Evolutionary conservation across 2,329 filamentous ascomycete genomes (phyloP), one percentile per base, ranked within the genome.

Genomic region (Diplodia corticola): DNA sequence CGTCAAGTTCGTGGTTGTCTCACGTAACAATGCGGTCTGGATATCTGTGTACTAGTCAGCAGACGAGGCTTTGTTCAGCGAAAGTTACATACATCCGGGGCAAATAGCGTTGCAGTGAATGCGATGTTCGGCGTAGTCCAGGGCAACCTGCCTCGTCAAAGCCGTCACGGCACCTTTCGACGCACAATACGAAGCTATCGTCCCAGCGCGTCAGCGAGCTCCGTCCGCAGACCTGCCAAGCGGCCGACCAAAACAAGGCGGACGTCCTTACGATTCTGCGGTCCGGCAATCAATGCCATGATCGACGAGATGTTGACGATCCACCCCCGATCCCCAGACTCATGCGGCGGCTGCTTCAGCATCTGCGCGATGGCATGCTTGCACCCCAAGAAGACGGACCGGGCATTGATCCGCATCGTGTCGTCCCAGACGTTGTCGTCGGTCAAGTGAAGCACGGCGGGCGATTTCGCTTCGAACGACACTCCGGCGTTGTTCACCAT

Each of bases 261-360:
- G 22, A 26, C 10, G 4, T 33, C 28, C 55, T 60, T 60, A 60
- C 55, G 55, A 22, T 60, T 50, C 37, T 53, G 65, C 73, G 69
- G 68, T 7, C 71, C 73, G 7, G 70, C 67, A 68, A 70, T 73
- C 1, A 60, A 9, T n/a, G 17, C 55, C 55, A 82, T 75, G 20
- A 85, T 63, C 9, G 83, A 84, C 53, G 83, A 77, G 1, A 85
- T 74, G 69, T 88, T 88, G 67, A 87, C 77, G 69, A 88, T 87
- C 70, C 78, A 77, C 2, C 85, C 85, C 33, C 84, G 73, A 57
- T 77, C 74, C 1, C 64, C 67, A 5, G 64, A 69, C 2, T 69
- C 68, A 17, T 71, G 63, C 20, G 67, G 69, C 13, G 73, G 70
- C 67, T 77, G 76, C 40, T 67, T 67, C 37, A 78, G 61, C 75